Conservation (phyloP, 1,139 yeast genomes). For the Yamadazyma diospyri region DNA sequence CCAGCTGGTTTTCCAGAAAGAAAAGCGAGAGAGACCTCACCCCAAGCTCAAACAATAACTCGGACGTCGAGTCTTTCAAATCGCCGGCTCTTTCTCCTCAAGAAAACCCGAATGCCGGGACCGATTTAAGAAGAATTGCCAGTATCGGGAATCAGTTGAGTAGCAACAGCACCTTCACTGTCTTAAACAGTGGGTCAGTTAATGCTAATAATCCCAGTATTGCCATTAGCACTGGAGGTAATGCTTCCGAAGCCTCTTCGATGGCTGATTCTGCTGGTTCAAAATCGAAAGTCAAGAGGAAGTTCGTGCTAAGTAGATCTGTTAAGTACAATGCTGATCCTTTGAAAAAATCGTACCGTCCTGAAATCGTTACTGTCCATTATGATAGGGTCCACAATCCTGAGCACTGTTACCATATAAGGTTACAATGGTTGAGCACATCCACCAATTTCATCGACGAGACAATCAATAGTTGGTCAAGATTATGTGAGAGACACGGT, state of each 20-base stretch:
- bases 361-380: constrained; percentile 79
- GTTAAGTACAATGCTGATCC: constrained; percentile 79
- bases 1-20: constrained; percentile 36
- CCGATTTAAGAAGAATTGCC: constrained; percentile 24
- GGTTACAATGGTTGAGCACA: constrained; percentile 90
- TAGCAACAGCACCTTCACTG: constrained; percentile 1
- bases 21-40: constrained; percentile 15
- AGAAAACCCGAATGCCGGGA: constrained; percentile 12
- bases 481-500: constrained; percentile 85
- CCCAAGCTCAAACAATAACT: constrained; percentile 21
- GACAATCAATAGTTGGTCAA: constrained; percentile 73
- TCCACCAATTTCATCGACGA: constrained; percentile 90
- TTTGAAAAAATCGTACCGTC: constrained; percentile 62
- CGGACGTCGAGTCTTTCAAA: constrained; percentile 26
- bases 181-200: not conserved
- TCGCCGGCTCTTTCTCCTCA: constrained; percentile 24
- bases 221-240: constrained; percentile 1
- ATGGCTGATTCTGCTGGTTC: constrained; percentile 26
- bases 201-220: constrained; percentile 1
- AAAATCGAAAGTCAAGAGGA: constrained; percentile 21
- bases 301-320: constrained; percentile 51
- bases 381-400: constrained; percentile 93
- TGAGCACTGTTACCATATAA: constrained; percentile 87
- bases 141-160: constrained; percentile 18
- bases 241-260: constrained; percentile 33